Evolutionary conservation across 192 early-diverging fungal genomes (phyloP).

Genomic region (Oehlia diaphana): DNA sequence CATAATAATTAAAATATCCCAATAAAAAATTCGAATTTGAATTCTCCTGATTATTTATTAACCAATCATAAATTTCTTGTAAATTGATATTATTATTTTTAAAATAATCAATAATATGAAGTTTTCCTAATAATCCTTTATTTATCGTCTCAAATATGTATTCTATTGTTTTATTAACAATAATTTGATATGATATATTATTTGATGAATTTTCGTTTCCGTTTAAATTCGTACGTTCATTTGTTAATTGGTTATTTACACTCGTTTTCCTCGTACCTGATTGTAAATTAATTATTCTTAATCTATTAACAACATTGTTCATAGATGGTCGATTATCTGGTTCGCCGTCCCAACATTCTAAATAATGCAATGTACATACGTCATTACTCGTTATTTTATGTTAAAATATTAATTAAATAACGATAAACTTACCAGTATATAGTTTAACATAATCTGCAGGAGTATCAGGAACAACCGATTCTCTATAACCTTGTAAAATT

Average conservation of each 20-base stretch:
- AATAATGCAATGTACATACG: neutral
- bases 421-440: neutral
- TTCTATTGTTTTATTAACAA: too few relatives aligned
- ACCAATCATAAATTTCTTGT: neutral
- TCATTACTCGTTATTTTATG: too few relatives aligned
- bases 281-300: neutral
- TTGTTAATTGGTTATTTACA: neutral
- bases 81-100: neutral
- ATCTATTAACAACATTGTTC: neutral
- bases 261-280: neutral
- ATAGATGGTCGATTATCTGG: neutral
- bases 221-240: too few relatives aligned
- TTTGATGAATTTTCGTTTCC: too few relatives aligned
- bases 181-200: too few relatives aligned
- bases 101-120: neutral
- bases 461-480: neutral
- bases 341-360: neutral
- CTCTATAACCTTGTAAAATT: neutral
- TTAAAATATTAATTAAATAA: neutral
- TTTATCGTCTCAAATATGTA: too few relatives aligned
- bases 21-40: neutral
- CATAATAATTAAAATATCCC: neutral
- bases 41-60: neutral
- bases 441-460: neutral
- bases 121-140: neutral